A percentile compares a stretch with the other conserved stretches of the same genome.
These are phyloP conservation scores for Candida arabinofermentans DNA, from an alignment of 805 yeast species.

Conservation along the genomic window DNA sequence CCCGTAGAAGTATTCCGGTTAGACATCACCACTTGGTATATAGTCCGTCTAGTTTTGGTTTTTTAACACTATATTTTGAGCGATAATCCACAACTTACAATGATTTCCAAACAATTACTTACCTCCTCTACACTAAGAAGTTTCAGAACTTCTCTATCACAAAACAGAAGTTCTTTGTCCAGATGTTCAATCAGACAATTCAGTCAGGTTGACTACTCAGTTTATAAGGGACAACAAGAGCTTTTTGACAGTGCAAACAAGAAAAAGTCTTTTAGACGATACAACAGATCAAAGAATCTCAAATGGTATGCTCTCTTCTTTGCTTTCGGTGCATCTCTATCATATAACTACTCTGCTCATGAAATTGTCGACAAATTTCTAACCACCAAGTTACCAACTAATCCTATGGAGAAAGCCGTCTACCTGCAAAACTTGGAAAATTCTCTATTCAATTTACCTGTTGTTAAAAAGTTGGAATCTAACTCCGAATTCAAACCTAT, in stretches of 20 bases:
- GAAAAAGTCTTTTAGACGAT: conserved; percentile 7
- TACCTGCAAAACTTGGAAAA: conserved; percentile 37
- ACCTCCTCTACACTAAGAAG: neutral
- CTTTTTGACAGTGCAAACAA: conserved; percentile 8
- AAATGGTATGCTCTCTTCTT: conserved; percentile 19
- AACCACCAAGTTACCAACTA: conserved; percentile 19
- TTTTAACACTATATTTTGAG: too few species aligned
- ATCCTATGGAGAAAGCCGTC: conserved; percentile 16
- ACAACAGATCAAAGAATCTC: conserved; percentile 9
- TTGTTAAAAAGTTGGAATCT: conserved; percentile 43
- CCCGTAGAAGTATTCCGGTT: too few species aligned
- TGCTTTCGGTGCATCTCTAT: conserved; percentile 22
- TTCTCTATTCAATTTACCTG: conserved; percentile 44
- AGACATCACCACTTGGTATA: too few species aligned
- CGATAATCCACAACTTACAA: too few species aligned
- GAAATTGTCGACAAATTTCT: conserved; percentile 21
- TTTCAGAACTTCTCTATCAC: neutral
- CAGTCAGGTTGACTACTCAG: conserved; percentile 14
- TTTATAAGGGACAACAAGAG: conserved; percentile 10
- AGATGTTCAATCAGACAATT: conserved; percentile 1
- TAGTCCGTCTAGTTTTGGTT: too few species aligned
- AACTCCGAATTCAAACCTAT: conserved; percentile 35
- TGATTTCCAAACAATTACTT: neutral
- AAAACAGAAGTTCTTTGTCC: neutral
- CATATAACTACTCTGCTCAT: conserved; percentile 27